Evolutionary conservation across 2,329 filamentous ascomycete species (phyloP), one percentile per base, ranked within the genome.

Genomic region (Thielaviopsis punctulata): DNA sequence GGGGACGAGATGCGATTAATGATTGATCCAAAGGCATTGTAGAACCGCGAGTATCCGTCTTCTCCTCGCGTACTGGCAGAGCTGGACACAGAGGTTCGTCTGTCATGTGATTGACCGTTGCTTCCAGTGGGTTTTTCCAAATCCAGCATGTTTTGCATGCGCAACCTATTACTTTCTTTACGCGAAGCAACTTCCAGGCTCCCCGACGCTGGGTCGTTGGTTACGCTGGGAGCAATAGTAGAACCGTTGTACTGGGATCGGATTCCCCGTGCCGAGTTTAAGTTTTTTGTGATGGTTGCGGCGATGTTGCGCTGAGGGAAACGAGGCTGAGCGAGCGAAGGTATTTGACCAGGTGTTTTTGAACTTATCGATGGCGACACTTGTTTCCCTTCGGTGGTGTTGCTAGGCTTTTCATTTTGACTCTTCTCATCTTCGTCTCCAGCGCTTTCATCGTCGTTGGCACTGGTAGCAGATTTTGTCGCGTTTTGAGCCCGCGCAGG

Each of bases 1-100:
- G 89, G 89, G 0, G 89, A 88, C 0, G 90, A 93, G 12, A 96
- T 77, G 59, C 82, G 84, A 56, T 87, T 92, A 62, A 96, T 86
- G 47, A 95, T 77, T 51, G 77, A 86, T 52, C 89, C 88, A 61
- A 95, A 95, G 1, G 87, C 88, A 54, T 77, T 89, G 67, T 96
- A 98, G 67, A 96, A 98, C 51, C 81, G 79, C 6, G 86, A 79
- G 62, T 95, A 98, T 5, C 86, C 82, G 53, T 90, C 88, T 27
- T 94, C 86, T 59, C 54, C 39, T 54, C 54, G 30, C 7, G 48
- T 19, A 18, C 30, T 45, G 10, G 47, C 1, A 23, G 44, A 9
- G 8, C 10, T 25, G 19, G 60, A 49, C 4, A 15, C 36, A 15
- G 60, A 43, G 12, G 52, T 64, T 1, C 75, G 15, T 41, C 36